These are phyloP conservation scores for Suillus variegatus DNA, from an alignment of 768 basidiomycete species.

Conservation along the genomic window DNA sequence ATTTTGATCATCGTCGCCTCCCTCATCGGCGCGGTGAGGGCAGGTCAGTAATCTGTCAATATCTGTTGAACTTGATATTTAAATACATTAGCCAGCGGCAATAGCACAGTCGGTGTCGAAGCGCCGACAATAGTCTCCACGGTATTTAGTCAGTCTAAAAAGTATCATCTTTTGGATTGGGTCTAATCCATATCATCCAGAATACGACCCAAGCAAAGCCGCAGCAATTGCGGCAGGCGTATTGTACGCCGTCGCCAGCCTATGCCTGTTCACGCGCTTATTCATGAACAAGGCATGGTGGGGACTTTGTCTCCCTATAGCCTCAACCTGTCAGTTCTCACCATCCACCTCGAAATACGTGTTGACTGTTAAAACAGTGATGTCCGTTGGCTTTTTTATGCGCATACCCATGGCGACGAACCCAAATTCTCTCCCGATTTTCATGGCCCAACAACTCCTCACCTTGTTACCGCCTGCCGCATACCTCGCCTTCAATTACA, in stretches of 20 bases:
- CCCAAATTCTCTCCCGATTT: constrained; percentile 20
- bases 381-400: constrained; percentile 21
- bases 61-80: neutral
- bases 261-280: constrained; percentile 21
- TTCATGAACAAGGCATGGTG: constrained; percentile 27
- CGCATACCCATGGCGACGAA: constrained; percentile 21
- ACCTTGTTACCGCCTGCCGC: constrained; percentile 28
- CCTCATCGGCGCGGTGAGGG: neutral
- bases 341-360: too few relatives aligned
- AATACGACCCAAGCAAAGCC: constrained; percentile 25
- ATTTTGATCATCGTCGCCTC: neutral
- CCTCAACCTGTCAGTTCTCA: constrained; percentile 18
- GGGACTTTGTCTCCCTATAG: constrained; percentile 34
- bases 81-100: neutral
- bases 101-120: neutral
- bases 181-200: constrained; percentile 8
- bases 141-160: neutral
- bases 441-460: constrained; percentile 23
- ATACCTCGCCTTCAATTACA: constrained; percentile 37
- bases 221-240: constrained; percentile 24
- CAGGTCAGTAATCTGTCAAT: neutral
- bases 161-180: neutral
- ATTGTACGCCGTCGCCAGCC: constrained; percentile 19
- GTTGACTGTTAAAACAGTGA: constrained; percentile 13
- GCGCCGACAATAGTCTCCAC: neutral